These are phyloP conservation scores for Blastocladiella emersonii DNA, from an alignment of 371 early-diverging fungal species.

Conservation along the genomic window DNA sequence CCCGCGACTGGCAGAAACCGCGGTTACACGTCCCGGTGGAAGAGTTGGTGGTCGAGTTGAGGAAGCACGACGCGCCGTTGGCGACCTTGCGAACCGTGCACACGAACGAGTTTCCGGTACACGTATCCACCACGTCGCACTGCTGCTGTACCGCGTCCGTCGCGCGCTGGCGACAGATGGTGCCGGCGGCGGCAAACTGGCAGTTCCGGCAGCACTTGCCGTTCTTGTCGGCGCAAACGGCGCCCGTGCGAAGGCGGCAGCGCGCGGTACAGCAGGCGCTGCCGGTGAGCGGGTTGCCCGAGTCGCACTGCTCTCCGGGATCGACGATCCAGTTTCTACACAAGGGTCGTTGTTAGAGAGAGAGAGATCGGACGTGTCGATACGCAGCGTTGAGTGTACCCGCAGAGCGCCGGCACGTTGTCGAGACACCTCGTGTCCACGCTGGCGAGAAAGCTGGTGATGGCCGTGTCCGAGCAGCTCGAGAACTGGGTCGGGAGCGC, in stretches of 20 bases:
- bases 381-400: no score
- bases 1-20: conserved; percentile 1
- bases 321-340: conserved; percentile 6
- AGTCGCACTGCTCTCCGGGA: conserved; percentile 6
- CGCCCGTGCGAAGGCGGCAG: background rate
- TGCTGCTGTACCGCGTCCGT: background rate
- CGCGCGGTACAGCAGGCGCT: background rate
- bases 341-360: no score
- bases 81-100: background rate
- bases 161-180: background rate
- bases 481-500: background rate
- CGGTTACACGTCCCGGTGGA: background rate
- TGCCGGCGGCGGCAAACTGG: background rate
- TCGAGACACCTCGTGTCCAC: background rate
- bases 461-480: background rate
- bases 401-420: background rate
- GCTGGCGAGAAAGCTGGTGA: no score
- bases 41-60: background rate
- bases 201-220: conserved; percentile 6
- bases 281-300: conserved; percentile 5
- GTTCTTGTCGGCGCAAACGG: conserved; percentile 5
- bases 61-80: conserved; percentile 2
- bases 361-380: no score
- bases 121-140: conserved; percentile 5
- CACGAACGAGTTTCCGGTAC: background rate